Base-by-base conservation (phyloP, 345 rosid species). In the Melaleuca quinquenervia region DNA sequence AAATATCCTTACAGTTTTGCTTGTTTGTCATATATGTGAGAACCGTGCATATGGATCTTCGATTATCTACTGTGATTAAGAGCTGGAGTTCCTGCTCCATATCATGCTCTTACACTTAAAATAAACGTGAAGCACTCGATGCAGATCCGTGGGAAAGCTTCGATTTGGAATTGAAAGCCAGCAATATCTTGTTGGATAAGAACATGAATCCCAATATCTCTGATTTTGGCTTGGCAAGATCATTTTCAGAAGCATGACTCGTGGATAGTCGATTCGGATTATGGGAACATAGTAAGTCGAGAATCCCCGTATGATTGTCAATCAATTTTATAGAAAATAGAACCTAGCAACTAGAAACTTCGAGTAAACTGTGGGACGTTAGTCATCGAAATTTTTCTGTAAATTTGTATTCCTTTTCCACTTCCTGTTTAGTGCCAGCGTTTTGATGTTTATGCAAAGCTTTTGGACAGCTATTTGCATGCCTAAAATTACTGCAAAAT, bases 271-370 rank as follows among this genome's bases (percentile, higher is more conserved):
- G 14, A 83, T 80, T 32, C 76, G 56, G 51, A 85, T 89, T 85
- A 87, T 86, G 26, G 89, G 92, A n/a, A 87, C 90, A 15, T 87
- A 83, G 90, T 89, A 89, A 90, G 90, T 88, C 44, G 13, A 45
- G 64, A 82, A 29, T 75, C 49, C 32, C 26, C 16, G 24, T 27
- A 82, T 51, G 54, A 18, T 22, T 27, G 53, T 18, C 36, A 24
- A 82, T n/a, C 20, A 26, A 15, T 29, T 50, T n/a, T 49, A 13
- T 52, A 50, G 24, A 13, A 50, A 20, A n/a, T 16, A 26, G 53
- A 50, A 50, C 15, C n/a, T n/a, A 26, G 54, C 52, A 0, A 8
- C 62, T 56, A 56, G 62, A 56, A 56, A 56, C 62, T 60, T 60
- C 14, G 36, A 60, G 27, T 60, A 60, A 60, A 56, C 36, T 27